Percentiles rank a stretch among this genome's conserved stretches.
Conservation (phyloP, 202 grass and related monocot species). For the Setaria viridis region DNA sequence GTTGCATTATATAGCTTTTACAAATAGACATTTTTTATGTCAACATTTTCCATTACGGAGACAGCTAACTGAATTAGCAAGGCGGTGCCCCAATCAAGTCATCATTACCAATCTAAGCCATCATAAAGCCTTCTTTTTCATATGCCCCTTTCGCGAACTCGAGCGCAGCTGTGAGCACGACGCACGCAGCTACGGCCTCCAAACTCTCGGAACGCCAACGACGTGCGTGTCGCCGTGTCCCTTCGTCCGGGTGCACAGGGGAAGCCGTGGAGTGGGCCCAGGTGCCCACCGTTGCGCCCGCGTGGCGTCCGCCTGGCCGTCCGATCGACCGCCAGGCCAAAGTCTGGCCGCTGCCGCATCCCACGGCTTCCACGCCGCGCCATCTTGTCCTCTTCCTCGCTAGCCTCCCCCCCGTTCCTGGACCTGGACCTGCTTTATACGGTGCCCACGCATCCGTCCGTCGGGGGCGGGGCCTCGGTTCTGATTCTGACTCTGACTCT, state of each 20-base stretch:
- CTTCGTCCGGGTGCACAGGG: not conserved
- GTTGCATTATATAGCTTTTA: not conserved
- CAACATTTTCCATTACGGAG: not conserved
- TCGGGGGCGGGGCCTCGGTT: not conserved
- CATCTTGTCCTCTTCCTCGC: slow-evolving; percentile 44
- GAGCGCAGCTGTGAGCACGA: not conserved
- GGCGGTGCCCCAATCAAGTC: not conserved
- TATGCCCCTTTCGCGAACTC: not conserved
- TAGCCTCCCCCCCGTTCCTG: not conserved
- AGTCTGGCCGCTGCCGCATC: slow-evolving; percentile 7
- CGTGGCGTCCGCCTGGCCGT: not conserved
- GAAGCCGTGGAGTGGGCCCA: slow-evolving; percentile 19
- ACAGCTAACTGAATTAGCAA: slow-evolving; percentile 7
- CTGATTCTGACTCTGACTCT: slow-evolving; percentile 22
- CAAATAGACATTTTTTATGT: not conserved
- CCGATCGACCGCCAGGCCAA: slow-evolving; percentile 18
- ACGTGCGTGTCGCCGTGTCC: slow-evolving; percentile 33
- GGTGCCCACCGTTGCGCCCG: not conserved
- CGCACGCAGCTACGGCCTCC: not conserved
- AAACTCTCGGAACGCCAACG: not conserved
- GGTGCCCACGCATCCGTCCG: slow-evolving; percentile 47
- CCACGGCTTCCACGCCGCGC: slow-evolving; percentile 25
- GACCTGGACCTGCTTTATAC: slow-evolving; percentile 16
- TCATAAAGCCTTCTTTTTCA: not conserved
- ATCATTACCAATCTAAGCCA: not conserved